These are phyloP conservation scores for Pythium scleroteichum DNA, from an alignment of 352 stramenopile species.

Conservation along the genomic window DNA sequence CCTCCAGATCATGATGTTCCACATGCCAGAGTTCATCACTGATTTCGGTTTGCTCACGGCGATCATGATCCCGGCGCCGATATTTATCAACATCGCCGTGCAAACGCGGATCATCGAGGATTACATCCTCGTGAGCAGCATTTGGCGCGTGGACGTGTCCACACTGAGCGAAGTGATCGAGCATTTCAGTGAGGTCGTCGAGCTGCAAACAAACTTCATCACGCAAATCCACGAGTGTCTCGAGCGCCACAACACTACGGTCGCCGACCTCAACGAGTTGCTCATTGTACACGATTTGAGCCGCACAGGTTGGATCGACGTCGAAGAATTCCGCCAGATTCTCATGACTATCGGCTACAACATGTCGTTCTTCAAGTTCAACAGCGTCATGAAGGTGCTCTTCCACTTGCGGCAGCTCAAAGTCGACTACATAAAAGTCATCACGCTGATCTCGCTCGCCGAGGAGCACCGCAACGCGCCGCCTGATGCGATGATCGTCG, in stretches of 20 bases:
- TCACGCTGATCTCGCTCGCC: constrained; percentile 24
- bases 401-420: constrained; percentile 24
- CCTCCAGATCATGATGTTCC: constrained; percentile 26
- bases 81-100: constrained; percentile 22
- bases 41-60: constrained; percentile 13
- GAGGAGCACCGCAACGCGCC: constrained; percentile 12
- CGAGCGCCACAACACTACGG: constrained; percentile 5
- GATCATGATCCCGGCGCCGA: constrained; percentile 16
- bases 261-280: constrained; percentile 5
- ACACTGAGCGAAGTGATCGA: constrained; percentile 24
- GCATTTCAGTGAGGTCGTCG: constrained; percentile 19
- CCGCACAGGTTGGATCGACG: constrained; percentile 14
- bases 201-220: constrained; percentile 17
- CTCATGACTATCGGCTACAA: constrained; percentile 19
- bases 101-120: constrained; percentile 21
- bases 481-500: constrained; percentile 12
- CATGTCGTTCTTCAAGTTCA: constrained; percentile 28
- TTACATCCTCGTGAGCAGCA: constrained; percentile 26
- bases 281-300: constrained; percentile 5
- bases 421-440: constrained; percentile 32
- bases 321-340: constrained; percentile 26
- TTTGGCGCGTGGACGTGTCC: constrained; percentile 21
- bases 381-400: constrained; percentile 26
- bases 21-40: constrained; percentile 12
- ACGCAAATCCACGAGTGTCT: constrained; percentile 14